phyloP scores from a whole-genome alignment of 306 rosid species.

The Abrus pulchellus region DNA sequence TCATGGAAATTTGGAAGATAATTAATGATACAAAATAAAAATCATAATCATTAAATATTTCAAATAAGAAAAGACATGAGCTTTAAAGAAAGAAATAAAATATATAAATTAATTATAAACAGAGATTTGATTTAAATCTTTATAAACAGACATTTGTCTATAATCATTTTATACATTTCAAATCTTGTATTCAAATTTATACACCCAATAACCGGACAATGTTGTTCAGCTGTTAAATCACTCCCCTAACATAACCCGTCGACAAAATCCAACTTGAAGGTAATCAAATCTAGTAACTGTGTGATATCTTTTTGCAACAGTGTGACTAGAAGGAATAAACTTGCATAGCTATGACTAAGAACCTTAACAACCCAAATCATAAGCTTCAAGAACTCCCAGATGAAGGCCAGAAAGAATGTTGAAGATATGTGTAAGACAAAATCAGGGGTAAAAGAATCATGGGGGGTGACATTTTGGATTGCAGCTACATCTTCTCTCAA shows the following conservation, averaged over 20 bases:
- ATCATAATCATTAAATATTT: too few relatives aligned
- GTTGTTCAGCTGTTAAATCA: conserved; percentile 43
- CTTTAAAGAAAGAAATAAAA: too few relatives aligned
- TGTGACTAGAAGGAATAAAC: conserved; percentile 28
- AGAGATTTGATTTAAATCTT: neutral
- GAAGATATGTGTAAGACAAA: conserved; percentile 24
- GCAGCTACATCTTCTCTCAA: conserved; percentile 6
- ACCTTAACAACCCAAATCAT: conserved; percentile 46
- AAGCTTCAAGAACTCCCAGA: conserved; percentile 31
- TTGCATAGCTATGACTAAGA: conserved; percentile 31
- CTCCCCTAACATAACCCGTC: conserved; percentile 23
- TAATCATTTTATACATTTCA: conserved; percentile 53
- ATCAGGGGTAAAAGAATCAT: conserved; percentile 19
- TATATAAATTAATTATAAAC: neutral
- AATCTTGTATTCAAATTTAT: conserved; percentile 39
- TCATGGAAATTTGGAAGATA: too few relatives aligned
- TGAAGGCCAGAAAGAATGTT: conserved; percentile 41
- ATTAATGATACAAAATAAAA: too few relatives aligned
- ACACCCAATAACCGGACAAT: conserved; percentile 34
- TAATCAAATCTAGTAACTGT: conserved; percentile 36
- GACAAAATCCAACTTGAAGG: conserved; percentile 41
- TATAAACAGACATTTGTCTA: conserved; percentile 41
- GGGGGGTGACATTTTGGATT: neutral
- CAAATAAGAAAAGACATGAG: neutral
- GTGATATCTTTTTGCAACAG: conserved; percentile 38